Base-by-base conservation (phyloP, 495 filamentous ascomycete genomes). In the Bryoglossum gracile region DNA sequence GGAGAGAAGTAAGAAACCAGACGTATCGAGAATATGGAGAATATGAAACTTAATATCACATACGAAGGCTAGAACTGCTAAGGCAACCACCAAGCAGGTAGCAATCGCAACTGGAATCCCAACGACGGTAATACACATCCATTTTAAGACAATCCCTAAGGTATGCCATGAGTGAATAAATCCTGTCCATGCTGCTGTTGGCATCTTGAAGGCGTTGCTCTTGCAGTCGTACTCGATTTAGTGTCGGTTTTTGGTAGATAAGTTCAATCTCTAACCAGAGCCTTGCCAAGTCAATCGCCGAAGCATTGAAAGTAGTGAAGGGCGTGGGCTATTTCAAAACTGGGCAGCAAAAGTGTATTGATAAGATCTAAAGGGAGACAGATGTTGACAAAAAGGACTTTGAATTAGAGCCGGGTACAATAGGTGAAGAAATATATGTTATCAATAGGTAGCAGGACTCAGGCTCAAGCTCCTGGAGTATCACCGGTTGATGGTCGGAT, bases 81-180 rank as follows among this genome's bases (percentile, higher is more conserved):
- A 13, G 13, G 25, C 50, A 21, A 53, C 30, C 2, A 53, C 10
- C 13, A 53, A 2, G 23, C 50, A 53, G 0, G 43, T 53, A 10
- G 37, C 43, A 19, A 53, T 24, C 9, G 50, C 50, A 26, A 53
- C 24, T 4, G 50, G 50, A 3, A 53, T 53, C 1, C 50, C 50
- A 8, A 53, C 23, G 14, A 53, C 50, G 0, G 50, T 53, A 26
- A 53, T 53, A 21, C 50, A 53, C 50, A 53, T 53, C 50, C 50
- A 53, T 43, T 53, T 53, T 8, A 53, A 23, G 11, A 53, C 50
- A 9, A 53, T 43, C 8, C 43, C 50, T 21, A 53, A 22, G 13
- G 50, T 53, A 28, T 53, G 50, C 50, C 50, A 53, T 18, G 50
- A 21, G 37, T 53, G 50, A 2, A 53, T 17, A 23, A 53, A 53